These are phyloP conservation scores for Blepharisma japonicum DNA, from an alignment of 73 alveolate genomes.

Conservation along the genomic window DNA sequence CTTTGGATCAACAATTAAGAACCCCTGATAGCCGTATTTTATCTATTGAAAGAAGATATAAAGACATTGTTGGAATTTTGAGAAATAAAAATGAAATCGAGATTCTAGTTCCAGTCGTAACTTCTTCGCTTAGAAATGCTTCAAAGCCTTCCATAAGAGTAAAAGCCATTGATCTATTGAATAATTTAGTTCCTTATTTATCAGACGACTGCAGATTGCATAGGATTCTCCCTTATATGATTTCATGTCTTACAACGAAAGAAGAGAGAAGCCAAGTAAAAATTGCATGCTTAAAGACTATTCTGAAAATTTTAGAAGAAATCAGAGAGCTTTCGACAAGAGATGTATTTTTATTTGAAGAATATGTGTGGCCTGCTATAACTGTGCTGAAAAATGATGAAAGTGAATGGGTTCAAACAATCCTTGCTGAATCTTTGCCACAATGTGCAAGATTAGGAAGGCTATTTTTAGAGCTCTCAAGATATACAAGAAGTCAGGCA, in stretches of 20 bases:
- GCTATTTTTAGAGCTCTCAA: background rate
- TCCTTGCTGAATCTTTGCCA: background rate
- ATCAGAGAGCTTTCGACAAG: background rate
- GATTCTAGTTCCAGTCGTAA: background rate
- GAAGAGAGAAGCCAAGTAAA: slow-evolving; percentile 6
- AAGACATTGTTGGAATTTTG: too few relatives aligned
- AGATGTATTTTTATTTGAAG: background rate
- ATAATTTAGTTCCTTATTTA: background rate
- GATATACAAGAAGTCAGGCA: too few relatives aligned
- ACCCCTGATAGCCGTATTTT: too few relatives aligned
- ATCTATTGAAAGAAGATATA: too few relatives aligned
- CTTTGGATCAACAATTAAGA: too few relatives aligned
- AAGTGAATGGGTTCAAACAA: slow-evolving; percentile 4
- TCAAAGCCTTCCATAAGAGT: background rate
- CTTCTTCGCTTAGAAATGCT: background rate
- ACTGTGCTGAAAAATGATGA: slow-evolving; percentile 1
- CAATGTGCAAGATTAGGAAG: background rate
- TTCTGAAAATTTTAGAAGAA: background rate
- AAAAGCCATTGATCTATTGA: background rate
- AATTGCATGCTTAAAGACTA: background rate
- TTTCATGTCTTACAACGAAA: background rate
- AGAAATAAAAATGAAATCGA: too few relatives aligned
- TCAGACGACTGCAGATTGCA: slow-evolving; percentile 10
- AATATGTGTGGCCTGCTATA: slow-evolving; percentile 16
- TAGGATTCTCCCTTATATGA: slow-evolving; percentile 11